phyloP scores from a whole-genome alignment of 208 protist genomes.

The Herpetomonas tarakana region DNA sequence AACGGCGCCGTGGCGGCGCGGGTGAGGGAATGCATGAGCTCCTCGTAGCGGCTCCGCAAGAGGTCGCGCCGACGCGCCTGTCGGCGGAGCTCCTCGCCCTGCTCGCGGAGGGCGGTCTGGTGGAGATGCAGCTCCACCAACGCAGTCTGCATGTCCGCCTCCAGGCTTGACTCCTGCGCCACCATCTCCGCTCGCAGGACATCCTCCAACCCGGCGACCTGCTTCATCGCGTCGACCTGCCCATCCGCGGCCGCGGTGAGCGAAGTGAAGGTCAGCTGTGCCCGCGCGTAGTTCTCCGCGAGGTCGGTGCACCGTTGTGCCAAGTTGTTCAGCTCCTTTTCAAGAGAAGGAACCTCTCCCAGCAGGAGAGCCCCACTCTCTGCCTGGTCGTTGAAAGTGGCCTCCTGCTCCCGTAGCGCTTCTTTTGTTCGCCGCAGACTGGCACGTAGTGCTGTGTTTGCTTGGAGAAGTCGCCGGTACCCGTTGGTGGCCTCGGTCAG shows the following conservation, averaged over 20 bases:
- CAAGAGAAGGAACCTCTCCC: constrained; percentile 9
- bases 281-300: constrained; percentile 13
- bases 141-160: constrained; percentile 35
- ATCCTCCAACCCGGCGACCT: constrained; percentile 32
- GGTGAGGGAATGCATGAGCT: constrained; percentile 35
- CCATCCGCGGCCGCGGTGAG: constrained; percentile 39
- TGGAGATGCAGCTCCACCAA: constrained; percentile 64
- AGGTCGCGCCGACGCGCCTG: constrained; percentile 25
- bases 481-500: background rate
- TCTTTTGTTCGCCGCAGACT: constrained; percentile 1
- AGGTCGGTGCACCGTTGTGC: constrained; percentile 1
- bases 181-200: constrained; percentile 53
- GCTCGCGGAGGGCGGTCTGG: constrained; percentile 43
- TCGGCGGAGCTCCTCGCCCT: constrained; percentile 39
- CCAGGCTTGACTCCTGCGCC: constrained; percentile 40
- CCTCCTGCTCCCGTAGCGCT: constrained; percentile 12
- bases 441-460: constrained; percentile 20
- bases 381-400: constrained; percentile 5
- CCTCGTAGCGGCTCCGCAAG: constrained; percentile 47
- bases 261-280: constrained; percentile 32
- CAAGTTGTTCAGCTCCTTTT: constrained; percentile 13
- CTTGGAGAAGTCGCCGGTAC: constrained; percentile 24
- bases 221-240: constrained; percentile 24
- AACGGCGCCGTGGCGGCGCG: constrained; percentile 29
- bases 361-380: background rate